phyloP scores from a whole-genome alignment of 2,329 filamentous ascomycete species.

The Cladosporium sp. region DNA sequence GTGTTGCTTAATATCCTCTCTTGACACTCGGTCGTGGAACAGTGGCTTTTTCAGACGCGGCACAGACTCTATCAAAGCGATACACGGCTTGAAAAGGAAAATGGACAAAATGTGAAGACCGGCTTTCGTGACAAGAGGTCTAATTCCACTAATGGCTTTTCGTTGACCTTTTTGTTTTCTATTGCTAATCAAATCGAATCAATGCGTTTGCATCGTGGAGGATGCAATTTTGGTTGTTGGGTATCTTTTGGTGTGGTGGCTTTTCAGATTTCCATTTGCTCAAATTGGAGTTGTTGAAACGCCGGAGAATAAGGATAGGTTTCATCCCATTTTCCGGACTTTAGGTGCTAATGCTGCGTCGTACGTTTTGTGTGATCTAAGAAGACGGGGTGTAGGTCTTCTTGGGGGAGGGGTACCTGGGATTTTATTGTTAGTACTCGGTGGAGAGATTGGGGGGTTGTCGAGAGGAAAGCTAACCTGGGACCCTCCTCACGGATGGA shows the following conservation, averaged over 20 bases:
- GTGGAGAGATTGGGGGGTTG: background rate
- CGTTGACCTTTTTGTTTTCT: too few relatives aligned
- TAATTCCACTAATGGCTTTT: too few relatives aligned
- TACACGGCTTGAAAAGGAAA: too few relatives aligned
- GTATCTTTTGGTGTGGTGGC: conserved; percentile 19
- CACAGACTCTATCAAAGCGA: too few relatives aligned
- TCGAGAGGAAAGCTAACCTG: conserved; percentile 62
- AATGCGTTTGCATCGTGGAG: conserved; percentile 25
- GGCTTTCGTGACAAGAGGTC: background rate
- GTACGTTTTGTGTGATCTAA: background rate
- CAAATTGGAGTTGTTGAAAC: conserved; percentile 29
- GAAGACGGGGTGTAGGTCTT: conserved; percentile 30
- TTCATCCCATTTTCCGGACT: conserved; percentile 10
- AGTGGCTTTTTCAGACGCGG: too few relatives aligned
- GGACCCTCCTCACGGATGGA: conserved; percentile 94
- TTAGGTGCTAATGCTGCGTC: conserved; percentile 4
- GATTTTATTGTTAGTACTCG: conserved; percentile 6
- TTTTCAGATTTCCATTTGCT: background rate
- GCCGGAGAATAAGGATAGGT: conserved; percentile 7
- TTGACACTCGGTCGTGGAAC: too few relatives aligned
- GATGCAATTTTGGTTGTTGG: conserved; percentile 25
- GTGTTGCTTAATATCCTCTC: too few relatives aligned
- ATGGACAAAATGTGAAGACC: background rate
- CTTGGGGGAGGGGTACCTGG: conserved; percentile 35
- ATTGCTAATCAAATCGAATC: conserved; percentile 13